Evolutionary conservation across 371 early-diverging fungal species (phyloP), one percentile per base, ranked within the genome.

Genomic region (Circinella umbellata): DNA sequence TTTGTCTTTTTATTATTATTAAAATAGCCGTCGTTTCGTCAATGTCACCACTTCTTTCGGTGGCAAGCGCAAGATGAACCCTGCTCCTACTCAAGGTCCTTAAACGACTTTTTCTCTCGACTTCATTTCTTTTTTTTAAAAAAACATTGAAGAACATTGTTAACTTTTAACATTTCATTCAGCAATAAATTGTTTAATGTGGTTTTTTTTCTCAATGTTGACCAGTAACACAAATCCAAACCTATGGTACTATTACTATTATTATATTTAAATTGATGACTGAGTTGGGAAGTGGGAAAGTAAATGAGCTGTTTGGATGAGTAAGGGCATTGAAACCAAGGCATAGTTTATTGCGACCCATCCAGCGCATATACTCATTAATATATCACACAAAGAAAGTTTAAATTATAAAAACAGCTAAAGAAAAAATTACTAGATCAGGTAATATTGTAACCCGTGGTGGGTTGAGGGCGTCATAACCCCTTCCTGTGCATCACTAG

Each of bases 51-150:
- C 89, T 77, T 78, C 87, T 75, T 86, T 92, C 81, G 90, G 90
- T 80, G 96, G 94, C 85, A 96, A 95, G 93, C 92, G 94, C 80
- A 92, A 89, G 86, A 91, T 91, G 91, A 91, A 91, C 86, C 89
- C 91, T 74, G 83, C 88, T 73, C 88, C 91, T 63, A 86, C 87
- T 70, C 80, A 79, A 70, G 85, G 85, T 68, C 85, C 82, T 76
- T 82, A 82, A 76, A 70, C 70, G 15, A 54, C 10, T 1, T 8
- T 54, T 20, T 54, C 27, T 27, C 15, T 57, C n/a, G 57, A 57
- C 20, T 57, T 1, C 57, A 8, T n/a, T n/a, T 51, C 51, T 51
- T 15, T 51, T 15, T 8, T n/a, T 42, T 6, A 51, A 51, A 17
- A 51, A 8, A 51, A 17, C 0, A 51, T 13, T 13, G 17, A 51